Percentiles rank a stretch among this genome's conserved stretches.
phyloP scores from a whole-genome alignment of 306 rosid species.

The Cucumis hystrix region DNA sequence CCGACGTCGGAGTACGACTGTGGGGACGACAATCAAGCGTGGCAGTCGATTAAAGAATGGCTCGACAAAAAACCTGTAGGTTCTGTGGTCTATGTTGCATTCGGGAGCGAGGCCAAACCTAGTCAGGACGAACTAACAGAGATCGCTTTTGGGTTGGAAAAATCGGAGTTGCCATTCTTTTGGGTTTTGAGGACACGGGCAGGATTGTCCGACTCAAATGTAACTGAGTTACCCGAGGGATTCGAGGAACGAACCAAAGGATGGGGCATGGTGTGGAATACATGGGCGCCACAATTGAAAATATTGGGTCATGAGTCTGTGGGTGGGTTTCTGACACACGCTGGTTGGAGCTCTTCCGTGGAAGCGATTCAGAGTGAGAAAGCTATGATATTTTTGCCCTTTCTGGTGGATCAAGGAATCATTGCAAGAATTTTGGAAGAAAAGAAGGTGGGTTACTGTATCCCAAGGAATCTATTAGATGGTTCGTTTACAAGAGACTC shows the following conservation, averaged over 20 bases:
- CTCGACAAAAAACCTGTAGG: no score
- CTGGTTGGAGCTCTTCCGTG: neutral
- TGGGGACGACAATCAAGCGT: no score
- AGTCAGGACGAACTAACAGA: neutral
- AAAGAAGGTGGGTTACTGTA: conserved; percentile 18
- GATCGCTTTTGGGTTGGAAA: conserved; percentile 20
- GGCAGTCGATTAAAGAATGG: no score
- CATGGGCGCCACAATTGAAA: conserved; percentile 18
- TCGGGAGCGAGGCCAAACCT: no score
- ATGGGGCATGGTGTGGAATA: conserved; percentile 18
- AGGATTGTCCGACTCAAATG: neutral
- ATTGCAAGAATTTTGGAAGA: conserved; percentile 7
- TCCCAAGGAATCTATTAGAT: conserved; percentile 20
- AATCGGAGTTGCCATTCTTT: conserved; percentile 12
- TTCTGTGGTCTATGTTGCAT: no score
- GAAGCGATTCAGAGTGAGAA: no score
- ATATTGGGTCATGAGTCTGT: no score
- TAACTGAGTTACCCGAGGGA: neutral
- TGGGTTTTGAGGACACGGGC: neutral
- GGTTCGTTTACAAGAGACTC: conserved; percentile 20
- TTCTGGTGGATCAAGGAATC: neutral
- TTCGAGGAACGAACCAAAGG: neutral
- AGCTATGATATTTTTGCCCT: no score
- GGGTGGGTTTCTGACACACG: no score
- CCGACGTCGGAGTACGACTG: no score